A percentile compares a stretch with the other conserved stretches of the same genome.
Evolutionary conservation across 2,329 filamentous ascomycete genomes (phyloP).

Genomic region (Cadophora gregata): DNA sequence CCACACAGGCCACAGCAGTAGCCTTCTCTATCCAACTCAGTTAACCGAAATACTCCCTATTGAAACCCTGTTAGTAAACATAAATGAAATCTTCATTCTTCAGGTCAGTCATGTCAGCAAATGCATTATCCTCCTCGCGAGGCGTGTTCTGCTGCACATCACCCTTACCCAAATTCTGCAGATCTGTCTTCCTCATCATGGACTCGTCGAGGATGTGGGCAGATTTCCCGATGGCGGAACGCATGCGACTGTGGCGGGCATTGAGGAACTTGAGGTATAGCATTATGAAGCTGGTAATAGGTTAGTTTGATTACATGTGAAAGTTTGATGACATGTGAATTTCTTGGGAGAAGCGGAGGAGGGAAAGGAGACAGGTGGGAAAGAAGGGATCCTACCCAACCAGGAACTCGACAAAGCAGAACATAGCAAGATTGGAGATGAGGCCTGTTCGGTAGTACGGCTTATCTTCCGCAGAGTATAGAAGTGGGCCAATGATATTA

Average conservation of each 20-base stretch:
- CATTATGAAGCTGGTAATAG: conserved; percentile 42
- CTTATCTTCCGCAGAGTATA: conserved; percentile 66
- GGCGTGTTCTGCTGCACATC: conserved; percentile 9
- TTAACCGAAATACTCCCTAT: too few species aligned
- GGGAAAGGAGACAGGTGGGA: neutral
- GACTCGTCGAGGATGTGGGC: conserved; percentile 63
- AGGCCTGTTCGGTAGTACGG: conserved; percentile 53
- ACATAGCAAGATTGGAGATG: conserved; percentile 23
- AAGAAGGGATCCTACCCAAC: conserved; percentile 1
- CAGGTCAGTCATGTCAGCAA: conserved; percentile 64
- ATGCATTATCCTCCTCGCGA: conserved; percentile 52
- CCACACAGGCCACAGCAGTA: too few species aligned
- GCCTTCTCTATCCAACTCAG: too few species aligned
- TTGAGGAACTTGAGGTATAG: conserved; percentile 60
- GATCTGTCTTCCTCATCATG: conserved; percentile 52
- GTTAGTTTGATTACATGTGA: neutral
- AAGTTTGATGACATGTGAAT: too few species aligned
- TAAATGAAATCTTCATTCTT: conserved; percentile 70
- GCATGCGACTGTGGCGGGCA: conserved; percentile 52
- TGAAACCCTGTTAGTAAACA: conserved; percentile 44
- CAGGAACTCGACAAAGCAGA: conserved; percentile 36
- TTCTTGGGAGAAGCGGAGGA: neutral
- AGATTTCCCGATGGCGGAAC: conserved; percentile 63
- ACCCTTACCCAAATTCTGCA: conserved; percentile 16
- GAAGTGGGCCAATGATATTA: conserved; percentile 68